These are phyloP conservation scores for Monilinia polystroma DNA, from an alignment of 2,329 filamentous ascomycete genomes.

Conservation along the genomic window DNA sequence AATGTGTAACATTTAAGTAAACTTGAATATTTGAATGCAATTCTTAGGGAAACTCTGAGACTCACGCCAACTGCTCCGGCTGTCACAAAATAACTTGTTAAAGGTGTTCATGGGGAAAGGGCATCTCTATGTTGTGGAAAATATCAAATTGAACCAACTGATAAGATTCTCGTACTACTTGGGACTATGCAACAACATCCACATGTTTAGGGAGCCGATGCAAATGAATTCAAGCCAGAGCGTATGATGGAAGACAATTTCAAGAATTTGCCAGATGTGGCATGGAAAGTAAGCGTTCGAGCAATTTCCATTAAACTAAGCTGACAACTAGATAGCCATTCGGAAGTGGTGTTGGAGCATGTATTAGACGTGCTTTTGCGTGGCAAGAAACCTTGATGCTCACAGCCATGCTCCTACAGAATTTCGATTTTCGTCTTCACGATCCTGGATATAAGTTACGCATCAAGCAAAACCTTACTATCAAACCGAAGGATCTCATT, in stretches of 20 bases:
- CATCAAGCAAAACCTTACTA: slow-evolving; percentile 55
- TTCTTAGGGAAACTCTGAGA: slow-evolving; percentile 65
- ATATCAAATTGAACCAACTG: slow-evolving; percentile 46
- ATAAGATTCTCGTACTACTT: slow-evolving; percentile 52
- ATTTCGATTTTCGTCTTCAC: slow-evolving; percentile 64
- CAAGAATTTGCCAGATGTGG: slow-evolving; percentile 53
- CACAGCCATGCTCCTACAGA: slow-evolving; percentile 65
- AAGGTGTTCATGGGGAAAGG: slow-evolving; percentile 42
- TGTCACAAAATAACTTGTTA: slow-evolving; percentile 50
- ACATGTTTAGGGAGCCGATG: slow-evolving; percentile 63
- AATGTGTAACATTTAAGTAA: slow-evolving; percentile 49
- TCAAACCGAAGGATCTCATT: slow-evolving; percentile 63
- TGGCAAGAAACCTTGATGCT: slow-evolving; percentile 69
- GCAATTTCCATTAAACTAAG: not conserved
- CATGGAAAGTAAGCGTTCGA: slow-evolving; percentile 42
- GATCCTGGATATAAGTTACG: slow-evolving; percentile 59
- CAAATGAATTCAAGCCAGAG: slow-evolving; percentile 66
- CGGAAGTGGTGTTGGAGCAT: slow-evolving; percentile 67
- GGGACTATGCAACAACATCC: slow-evolving; percentile 60
- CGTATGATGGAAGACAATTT: slow-evolving; percentile 71
- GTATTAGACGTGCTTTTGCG: slow-evolving; percentile 71
- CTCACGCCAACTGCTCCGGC: slow-evolving; percentile 59
- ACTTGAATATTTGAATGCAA: slow-evolving; percentile 64
- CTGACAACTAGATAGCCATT: slow-evolving; percentile 61
- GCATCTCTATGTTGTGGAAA: slow-evolving; percentile 38